Base-by-base conservation (phyloP, 1,284 basidiomycete species). In the Meripilus lineatus region DNA sequence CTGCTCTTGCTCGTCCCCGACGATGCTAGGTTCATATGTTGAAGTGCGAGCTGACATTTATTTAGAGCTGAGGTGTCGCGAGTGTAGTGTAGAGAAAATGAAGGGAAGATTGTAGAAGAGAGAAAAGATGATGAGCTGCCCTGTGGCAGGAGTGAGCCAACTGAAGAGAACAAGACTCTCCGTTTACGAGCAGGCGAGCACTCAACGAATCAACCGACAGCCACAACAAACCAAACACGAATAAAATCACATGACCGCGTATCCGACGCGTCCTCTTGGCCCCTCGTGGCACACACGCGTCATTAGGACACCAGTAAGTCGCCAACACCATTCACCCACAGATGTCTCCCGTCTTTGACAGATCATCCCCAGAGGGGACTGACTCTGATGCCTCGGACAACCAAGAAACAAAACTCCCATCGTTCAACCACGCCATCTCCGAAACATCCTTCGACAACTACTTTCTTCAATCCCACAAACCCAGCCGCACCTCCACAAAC, bases 391-490 rank as follows among this genome's bases (percentile, higher is more conserved):
- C 15, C 15, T 14, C 23, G 14, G 30, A 47, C 14, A n/a, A 20
- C 18, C 58, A n/a, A 14, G 69, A 71, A n/a, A n/a, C n/a, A n/a
- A n/a, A n/a, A n/a, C n/a, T n/a, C n/a, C n/a, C n/a, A n/a, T n/a
- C n/a, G n/a, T n/a, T n/a, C n/a, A n/a, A n/a, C n/a, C n/a, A n/a
- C n/a, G n/a, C n/a, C n/a, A n/a, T n/a, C n/a, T n/a, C n/a, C n/a
- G n/a, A n/a, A 40, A 74, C 83, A 14, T 65, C 74, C 57, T 90
- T 92, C 43, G 93, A 96, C 65, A 77, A 81, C 13, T 96, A 93
- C 66, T 91, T 96, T 59, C 71, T 75, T 14, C 74, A 81, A 40
- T 70, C 77, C 18, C 69, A 81, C 7, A 73, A 81, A 32, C 72
- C 82, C 13, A 64, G 78, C 1, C 75, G 77, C 46, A 93, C 90